Evolutionary conservation across 176 grass and related monocot species (phyloP).

Genomic region (Raddia guianensis): DNA sequence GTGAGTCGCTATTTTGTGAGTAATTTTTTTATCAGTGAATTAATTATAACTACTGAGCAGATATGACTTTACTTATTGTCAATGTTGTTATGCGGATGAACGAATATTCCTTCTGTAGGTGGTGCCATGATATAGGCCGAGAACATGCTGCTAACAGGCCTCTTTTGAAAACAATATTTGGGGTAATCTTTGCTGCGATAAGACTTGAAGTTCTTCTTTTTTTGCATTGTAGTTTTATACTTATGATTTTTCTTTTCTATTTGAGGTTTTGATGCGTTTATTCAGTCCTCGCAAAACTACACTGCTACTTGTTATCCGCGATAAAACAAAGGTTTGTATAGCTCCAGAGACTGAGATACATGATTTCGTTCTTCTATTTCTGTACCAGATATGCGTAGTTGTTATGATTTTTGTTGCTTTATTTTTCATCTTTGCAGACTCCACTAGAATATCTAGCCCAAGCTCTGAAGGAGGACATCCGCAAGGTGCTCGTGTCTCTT

Average conservation of each 20-base stretch:
- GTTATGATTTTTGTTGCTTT: constrained; percentile 40
- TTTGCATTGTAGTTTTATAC: constrained; percentile 24
- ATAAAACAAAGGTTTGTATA: constrained; percentile 78
- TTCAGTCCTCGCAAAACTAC: constrained; percentile 67
- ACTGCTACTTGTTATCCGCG: constrained; percentile 79
- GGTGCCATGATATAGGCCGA: constrained; percentile 93
- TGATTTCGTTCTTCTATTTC: not conserved
- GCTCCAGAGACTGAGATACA: constrained; percentile 3
- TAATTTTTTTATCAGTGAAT: not conserved
- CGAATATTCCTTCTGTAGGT: constrained; percentile 51
- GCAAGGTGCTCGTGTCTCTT: constrained; percentile 58
- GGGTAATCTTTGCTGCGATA: constrained; percentile 45
- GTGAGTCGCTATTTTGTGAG: constrained; percentile 48
- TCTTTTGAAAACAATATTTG: constrained; percentile 80
- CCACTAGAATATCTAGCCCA: constrained; percentile 72
- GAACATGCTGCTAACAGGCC: constrained; percentile 79
- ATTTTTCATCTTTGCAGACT: constrained; percentile 54
- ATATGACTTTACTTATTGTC: constrained; percentile 14
- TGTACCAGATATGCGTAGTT: constrained; percentile 16
- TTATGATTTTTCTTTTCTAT: constrained; percentile 7
- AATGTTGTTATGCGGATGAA: constrained; percentile 8
- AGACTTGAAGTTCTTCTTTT: constrained; percentile 27
- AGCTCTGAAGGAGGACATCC: constrained; percentile 82
- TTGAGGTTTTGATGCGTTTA: constrained; percentile 75
- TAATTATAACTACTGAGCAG: not conserved